Evolutionary conservation across 2,329 filamentous ascomycete genomes (phyloP), one percentile per base, ranked within the genome.

Genomic region (Aspergillus fijiensis): DNA sequence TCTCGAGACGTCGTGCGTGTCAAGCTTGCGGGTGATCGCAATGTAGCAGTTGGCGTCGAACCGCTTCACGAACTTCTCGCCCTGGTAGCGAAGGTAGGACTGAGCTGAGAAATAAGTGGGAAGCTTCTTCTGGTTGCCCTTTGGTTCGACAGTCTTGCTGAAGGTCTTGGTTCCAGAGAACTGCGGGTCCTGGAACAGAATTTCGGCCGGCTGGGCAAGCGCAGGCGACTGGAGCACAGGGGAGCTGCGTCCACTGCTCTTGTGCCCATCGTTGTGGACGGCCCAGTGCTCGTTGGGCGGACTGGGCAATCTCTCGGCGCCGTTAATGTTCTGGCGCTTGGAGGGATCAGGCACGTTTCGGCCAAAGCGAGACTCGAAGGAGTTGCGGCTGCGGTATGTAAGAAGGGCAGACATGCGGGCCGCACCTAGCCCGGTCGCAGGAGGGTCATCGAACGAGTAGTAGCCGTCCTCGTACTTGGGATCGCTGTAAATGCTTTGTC

Each of bases 31-130:
- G 4, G 95, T 98, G 77, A 99, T 97, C 67, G 95, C 93, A 68
- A 99, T 98, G 80, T 99, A 99, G 80, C 95, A 99, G 76, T 99
- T 99, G 70, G 92, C 91, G 76, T 99, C 95, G 75, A 98, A 99
- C 10, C 95, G 90, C 76, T 91, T 92, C 69, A 98, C 95, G 70
- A 99, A 99, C 76, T 99, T 99, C 69, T 89, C 86, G 58, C 92
- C 94, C 77, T 99, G 95, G 77, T 99, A 99, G 21, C 95, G 90
- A 49, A 99, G 85, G 77, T 99, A 99, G 0, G 93, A 97, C 75
- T 99, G 95, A 0, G 95, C 95, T 0, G 95, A 98, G 78, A 98
- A 99, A 77, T 97, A 97, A n/a, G 91, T 95, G 7, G 88, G 87
- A 0, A 86, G 85, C 6, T 75, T 74, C 59, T 73, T 78, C 60